These are phyloP conservation scores for Pseudogymnoascus sp. DNA, from an alignment of 2,329 filamentous ascomycete species.

Conservation along the genomic window DNA sequence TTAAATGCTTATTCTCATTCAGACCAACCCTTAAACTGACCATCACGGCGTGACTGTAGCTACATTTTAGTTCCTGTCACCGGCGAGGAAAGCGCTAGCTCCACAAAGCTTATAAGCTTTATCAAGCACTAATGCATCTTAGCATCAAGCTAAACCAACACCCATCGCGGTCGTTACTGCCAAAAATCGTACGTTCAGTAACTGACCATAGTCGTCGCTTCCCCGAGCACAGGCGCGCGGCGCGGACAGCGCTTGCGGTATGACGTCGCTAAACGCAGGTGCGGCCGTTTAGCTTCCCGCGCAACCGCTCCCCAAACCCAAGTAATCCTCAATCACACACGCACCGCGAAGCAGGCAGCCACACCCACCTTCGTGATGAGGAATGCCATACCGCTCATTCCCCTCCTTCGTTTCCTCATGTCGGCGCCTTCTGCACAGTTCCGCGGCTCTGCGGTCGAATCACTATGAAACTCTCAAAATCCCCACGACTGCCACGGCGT, in stretches of 20 bases:
- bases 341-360: not conserved
- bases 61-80: not conserved
- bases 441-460: slow-evolving; percentile 38
- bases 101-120: not conserved
- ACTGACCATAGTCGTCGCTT: not conserved
- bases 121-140: not conserved
- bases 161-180: not conserved
- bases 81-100: not conserved
- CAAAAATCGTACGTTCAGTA: not conserved
- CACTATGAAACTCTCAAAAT: slow-evolving; percentile 81
- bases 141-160: not conserved
- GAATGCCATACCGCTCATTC: slow-evolving; percentile 49
- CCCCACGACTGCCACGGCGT: slow-evolving; percentile 57
- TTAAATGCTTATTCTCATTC: not conserved
- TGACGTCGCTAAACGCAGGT: not conserved
- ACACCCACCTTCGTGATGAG: slow-evolving; percentile 43
- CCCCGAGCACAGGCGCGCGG: not conserved
- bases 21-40: not conserved
- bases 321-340: not conserved
- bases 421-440: slow-evolving; percentile 29
- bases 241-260: not conserved
- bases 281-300: not conserved
- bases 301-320: not conserved
- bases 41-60: not conserved
- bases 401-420: slow-evolving; percentile 30